A percentile compares a stretch with the other conserved stretches of the same genome.
Conservation (phyloP, 2,329 filamentous ascomycete genomes). For the Xylariaceae sp. region DNA sequence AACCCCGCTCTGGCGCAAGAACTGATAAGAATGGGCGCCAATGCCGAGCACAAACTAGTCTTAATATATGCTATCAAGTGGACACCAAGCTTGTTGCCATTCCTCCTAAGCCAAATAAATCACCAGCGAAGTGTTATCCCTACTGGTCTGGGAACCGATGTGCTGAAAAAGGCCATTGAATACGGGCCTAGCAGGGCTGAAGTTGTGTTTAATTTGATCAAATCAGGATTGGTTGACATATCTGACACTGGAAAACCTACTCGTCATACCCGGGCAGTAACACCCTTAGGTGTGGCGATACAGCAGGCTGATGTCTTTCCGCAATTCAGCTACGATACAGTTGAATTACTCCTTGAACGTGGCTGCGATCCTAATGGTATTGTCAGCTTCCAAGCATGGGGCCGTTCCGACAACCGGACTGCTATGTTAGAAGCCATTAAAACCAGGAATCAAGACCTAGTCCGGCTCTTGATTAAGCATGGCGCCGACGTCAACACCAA, state of each 20-base stretch:
- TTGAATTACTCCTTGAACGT: slow-evolving; percentile 9
- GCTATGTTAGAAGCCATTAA: slow-evolving; percentile 18
- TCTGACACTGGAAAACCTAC: neutral
- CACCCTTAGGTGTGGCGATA: slow-evolving; percentile 8
- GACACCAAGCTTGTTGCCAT: neutral
- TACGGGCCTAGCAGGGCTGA: neutral
- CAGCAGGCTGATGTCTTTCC: neutral
- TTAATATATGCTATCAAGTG: neutral
- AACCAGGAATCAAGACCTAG: neutral
- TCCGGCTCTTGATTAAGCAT: slow-evolving; percentile 22
- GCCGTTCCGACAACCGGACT: neutral
- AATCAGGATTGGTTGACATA: slow-evolving; percentile 6
- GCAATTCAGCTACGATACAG: slow-evolving; percentile 1
- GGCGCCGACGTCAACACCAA: slow-evolving; percentile 21
- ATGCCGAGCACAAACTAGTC: neutral
- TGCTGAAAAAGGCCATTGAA: neutral
- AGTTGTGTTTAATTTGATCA: neutral
- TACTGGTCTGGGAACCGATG: neutral
- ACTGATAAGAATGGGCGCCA: slow-evolving; percentile 4
- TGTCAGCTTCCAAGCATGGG: neutral
- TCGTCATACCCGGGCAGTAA: neutral
- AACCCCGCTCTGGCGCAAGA: neutral
- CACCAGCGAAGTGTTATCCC: neutral
- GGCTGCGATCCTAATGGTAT: slow-evolving; percentile 11
- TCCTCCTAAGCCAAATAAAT: neutral